phyloP scores from a whole-genome alignment of 352 stramenopile genomes.

The Globisporangium apiculatum region DNA sequence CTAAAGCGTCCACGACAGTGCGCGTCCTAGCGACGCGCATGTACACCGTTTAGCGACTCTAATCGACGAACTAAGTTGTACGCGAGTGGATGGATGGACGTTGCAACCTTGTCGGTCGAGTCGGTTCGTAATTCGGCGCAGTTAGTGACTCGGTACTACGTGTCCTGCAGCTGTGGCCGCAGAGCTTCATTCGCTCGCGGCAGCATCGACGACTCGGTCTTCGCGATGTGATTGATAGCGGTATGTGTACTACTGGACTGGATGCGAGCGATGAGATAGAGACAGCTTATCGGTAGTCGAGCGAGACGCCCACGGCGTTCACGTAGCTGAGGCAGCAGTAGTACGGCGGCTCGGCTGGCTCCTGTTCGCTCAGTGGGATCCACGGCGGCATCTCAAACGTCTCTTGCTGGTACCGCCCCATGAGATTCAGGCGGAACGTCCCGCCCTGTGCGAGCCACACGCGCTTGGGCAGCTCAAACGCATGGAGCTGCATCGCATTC shows the following conservation, averaged over 20 bases:
- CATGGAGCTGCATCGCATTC: constrained; percentile 68
- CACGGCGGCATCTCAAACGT: constrained; percentile 41
- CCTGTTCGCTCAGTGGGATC: constrained; percentile 39
- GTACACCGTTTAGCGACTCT: no score
- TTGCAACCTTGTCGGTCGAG: no score
- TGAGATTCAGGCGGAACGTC: constrained; percentile 46
- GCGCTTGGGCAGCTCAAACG: constrained; percentile 34
- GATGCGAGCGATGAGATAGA: no score
- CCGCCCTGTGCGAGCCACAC: constrained; percentile 37
- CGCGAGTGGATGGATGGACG: no score
- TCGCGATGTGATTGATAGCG: no score
- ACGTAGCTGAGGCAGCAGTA: constrained; percentile 81
- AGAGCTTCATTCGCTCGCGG: not conserved
- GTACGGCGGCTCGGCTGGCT: constrained; percentile 30
- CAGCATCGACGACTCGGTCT: not conserved
- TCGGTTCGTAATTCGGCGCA: no score
- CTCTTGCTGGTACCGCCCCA: constrained; percentile 44
- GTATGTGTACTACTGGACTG: no score
- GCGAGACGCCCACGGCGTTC: constrained; percentile 16
- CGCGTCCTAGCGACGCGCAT: no score
- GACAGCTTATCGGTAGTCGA: constrained; percentile 5
- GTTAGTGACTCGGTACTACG: no score
- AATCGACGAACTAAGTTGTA: no score
- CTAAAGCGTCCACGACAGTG: no score
- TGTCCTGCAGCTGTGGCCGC: no score